A percentile compares a stretch with the other conserved stretches of the same genome.
Evolutionary conservation across 2,329 filamentous ascomycete genomes (phyloP).

Genomic region (Pseudocercospora eumusae): DNA sequence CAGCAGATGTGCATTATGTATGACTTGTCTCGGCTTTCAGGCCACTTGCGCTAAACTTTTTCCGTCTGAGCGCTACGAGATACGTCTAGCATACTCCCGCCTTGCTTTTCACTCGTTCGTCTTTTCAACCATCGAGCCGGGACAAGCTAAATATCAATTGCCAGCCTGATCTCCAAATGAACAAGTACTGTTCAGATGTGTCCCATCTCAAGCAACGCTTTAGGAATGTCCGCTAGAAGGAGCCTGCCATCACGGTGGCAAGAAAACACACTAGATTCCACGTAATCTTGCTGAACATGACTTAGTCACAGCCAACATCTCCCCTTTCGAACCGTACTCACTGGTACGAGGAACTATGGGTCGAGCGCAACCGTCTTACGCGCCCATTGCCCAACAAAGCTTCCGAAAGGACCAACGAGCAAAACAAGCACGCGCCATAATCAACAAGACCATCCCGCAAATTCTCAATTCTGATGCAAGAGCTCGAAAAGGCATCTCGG

Average conservation of each 20-base stretch:
- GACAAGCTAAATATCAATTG: no score
- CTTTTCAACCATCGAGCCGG: no score
- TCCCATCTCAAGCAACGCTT: neutral
- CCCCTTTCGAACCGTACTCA: neutral
- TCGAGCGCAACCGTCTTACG: conserved; percentile 8
- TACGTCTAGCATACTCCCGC: no score
- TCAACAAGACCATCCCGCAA: conserved; percentile 59
- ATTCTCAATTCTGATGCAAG: conserved; percentile 55
- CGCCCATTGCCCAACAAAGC: conserved; percentile 7
- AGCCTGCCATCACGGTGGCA: neutral
- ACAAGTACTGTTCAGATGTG: no score
- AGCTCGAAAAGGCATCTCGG: conserved; percentile 55
- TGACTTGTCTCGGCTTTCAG: neutral
- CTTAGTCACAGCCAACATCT: neutral
- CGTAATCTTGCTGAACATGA: neutral
- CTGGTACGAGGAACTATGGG: no score
- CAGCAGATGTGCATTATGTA: no score
- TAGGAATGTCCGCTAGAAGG: neutral
- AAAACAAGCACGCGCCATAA: conserved; percentile 41
- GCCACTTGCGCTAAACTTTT: neutral
- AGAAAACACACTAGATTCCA: neutral
- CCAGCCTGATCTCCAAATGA: no score
- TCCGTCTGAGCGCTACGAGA: neutral
- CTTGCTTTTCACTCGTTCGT: no score
- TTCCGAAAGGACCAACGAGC: conserved; percentile 36